Conservation (phyloP, 768 basidiomycete species). For the Podaxis carcinomalis region DNA sequence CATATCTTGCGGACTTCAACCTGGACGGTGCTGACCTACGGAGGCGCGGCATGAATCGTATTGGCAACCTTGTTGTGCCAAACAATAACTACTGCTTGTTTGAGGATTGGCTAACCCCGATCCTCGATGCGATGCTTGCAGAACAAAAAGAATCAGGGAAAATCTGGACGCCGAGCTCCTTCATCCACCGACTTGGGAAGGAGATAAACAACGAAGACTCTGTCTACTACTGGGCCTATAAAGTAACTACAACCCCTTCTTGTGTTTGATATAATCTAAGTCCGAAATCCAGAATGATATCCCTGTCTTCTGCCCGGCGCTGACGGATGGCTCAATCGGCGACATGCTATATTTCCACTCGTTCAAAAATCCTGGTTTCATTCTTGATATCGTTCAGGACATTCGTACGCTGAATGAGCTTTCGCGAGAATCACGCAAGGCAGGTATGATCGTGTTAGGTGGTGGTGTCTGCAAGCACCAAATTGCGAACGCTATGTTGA, state of each 20-base stretch:
- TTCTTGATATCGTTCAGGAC: conserved; percentile 92
- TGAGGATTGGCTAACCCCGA: conserved; percentile 98
- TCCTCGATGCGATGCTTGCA: conserved; percentile 82
- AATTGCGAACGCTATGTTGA: conserved; percentile 99
- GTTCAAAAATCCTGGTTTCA: conserved; percentile 78
- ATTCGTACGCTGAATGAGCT: conserved; percentile 90
- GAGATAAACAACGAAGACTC: conserved; percentile 97
- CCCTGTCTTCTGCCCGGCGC: conserved; percentile 96
- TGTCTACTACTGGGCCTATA: conserved; percentile 99
- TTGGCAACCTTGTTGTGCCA: conserved; percentile 93
- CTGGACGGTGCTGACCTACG: conserved; percentile 87
- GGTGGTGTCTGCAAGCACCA: conserved; percentile 99
- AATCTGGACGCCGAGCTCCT: conserved; percentile 91
- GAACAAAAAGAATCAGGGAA: conserved; percentile 73
- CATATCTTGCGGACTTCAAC: conserved; percentile 91
- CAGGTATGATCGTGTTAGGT: conserved; percentile 97
- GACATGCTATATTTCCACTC: conserved; percentile 99
- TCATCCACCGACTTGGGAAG: conserved; percentile 91
- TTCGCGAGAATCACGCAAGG: conserved; percentile 81
- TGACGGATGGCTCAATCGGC: conserved; percentile 96
- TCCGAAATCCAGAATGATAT: conserved; percentile 79
- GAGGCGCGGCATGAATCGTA: conserved; percentile 90
- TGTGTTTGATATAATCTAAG: conserved; percentile 11
- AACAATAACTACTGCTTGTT: conserved; percentile 99
- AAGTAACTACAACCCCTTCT: conserved; percentile 55